Evolutionary conservation across 805 yeast species (phyloP).

Genomic region (Novakomyces olei): DNA sequence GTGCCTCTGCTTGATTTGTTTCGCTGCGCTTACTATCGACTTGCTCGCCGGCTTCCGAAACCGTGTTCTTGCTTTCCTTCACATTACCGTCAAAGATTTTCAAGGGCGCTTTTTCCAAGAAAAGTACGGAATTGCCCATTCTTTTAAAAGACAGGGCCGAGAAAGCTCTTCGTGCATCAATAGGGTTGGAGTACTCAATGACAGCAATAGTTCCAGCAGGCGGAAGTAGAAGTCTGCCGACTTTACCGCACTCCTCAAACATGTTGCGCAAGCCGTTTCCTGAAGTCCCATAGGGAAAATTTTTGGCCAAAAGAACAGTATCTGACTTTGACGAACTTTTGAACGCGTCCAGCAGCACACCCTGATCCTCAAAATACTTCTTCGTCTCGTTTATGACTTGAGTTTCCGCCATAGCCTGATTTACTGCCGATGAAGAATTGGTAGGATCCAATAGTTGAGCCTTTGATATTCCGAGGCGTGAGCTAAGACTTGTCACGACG

Average conservation of each 20-base stretch:
- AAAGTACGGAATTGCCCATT: slow-evolving; percentile 66
- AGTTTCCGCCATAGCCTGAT: slow-evolving; percentile 93
- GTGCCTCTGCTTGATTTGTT: slow-evolving; percentile 5
- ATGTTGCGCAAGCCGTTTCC: slow-evolving; percentile 60
- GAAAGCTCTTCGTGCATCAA: slow-evolving; percentile 77
- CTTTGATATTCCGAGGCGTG: slow-evolving; percentile 60
- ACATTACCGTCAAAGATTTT: slow-evolving; percentile 32
- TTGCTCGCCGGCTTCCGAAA: slow-evolving; percentile 3
- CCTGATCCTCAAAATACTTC: slow-evolving; percentile 61
- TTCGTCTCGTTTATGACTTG: slow-evolving; percentile 84
- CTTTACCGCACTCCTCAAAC: slow-evolving; percentile 57
- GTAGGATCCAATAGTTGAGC: slow-evolving; percentile 73
- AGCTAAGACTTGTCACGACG: slow-evolving; percentile 71
- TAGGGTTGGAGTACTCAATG: slow-evolving; percentile 62
- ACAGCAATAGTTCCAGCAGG: slow-evolving; percentile 93
- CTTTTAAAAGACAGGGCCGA: slow-evolving; percentile 69
- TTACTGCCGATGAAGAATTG: slow-evolving; percentile 70
- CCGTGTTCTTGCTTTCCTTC: slow-evolving; percentile 24
- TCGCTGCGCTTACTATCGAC: slow-evolving; percentile 9
- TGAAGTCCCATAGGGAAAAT: slow-evolving; percentile 75
- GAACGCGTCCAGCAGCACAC: slow-evolving; percentile 64
- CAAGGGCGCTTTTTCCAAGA: slow-evolving; percentile 84
- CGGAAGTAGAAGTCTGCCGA: slow-evolving; percentile 71
- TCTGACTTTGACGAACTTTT: slow-evolving; percentile 49
- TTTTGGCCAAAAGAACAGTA: slow-evolving; percentile 58